phyloP scores from a whole-genome alignment of 78 protist species.

The Guillardia theta region DNA sequence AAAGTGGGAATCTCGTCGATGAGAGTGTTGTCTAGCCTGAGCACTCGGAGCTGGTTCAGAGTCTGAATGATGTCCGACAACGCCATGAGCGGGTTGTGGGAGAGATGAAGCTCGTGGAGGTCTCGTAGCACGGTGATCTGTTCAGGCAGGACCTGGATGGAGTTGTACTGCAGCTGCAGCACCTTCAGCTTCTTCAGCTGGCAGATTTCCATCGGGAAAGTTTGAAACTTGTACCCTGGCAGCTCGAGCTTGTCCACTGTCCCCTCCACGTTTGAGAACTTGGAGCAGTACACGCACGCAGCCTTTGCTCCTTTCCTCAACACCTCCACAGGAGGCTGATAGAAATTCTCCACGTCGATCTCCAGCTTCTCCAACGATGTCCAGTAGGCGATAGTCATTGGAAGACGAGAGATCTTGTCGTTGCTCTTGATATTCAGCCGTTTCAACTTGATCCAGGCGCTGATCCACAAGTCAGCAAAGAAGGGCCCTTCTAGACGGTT shows the following conservation, averaged over 20 bases:
- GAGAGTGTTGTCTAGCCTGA: slow-evolving; percentile 21
- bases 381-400: not conserved
- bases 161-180: not conserved
- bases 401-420: not conserved
- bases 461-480: not conserved
- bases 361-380: slow-evolving; percentile 7
- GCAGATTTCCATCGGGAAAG: not conserved
- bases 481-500: slow-evolving; percentile 33
- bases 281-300: not conserved
- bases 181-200: not conserved
- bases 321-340: slow-evolving; percentile 40
- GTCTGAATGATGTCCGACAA: not conserved
- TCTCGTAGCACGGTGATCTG: not conserved
- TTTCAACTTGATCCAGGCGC: not conserved
- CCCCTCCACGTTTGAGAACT: not conserved
- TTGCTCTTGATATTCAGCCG: not conserved
- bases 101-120: slow-evolving; percentile 1
- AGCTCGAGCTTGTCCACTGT: not conserved
- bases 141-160: not conserved
- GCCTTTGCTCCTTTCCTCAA: not conserved
- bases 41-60: not conserved
- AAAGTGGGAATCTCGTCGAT: not conserved
- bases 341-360: not conserved
- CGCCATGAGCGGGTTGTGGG: slow-evolving; percentile 1
- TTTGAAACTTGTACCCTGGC: not conserved